Base-by-base conservation (phyloP, 164 flowering plant genomes). In the Echeveria elegans region DNA sequence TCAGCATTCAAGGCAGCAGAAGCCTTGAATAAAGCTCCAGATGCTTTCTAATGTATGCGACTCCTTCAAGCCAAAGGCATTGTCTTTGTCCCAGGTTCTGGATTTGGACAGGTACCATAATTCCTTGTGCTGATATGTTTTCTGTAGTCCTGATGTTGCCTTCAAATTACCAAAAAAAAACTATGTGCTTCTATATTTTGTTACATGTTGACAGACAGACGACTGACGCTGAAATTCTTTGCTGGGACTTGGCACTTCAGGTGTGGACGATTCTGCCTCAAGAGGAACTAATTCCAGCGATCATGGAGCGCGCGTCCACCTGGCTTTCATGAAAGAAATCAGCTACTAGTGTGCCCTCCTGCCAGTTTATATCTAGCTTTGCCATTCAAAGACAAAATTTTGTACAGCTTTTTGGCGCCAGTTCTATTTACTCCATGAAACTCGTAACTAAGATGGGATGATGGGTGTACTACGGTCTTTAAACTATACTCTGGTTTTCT, bases 51-150 rank as follows among this genome's bases (percentile, higher is more conserved):
- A 71, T 87, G 88, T 50, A 79, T 71, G 3, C 83, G 87, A 30
- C 92, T 95, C 59, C 97, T 95, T 47, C 80, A 88, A 52, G 89
- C 97, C 71, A 92, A 97, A 34, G 99, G 99, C 56, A 76, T 95
- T 18, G 98, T 95, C 31, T 85, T 90, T 64, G 97, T 95, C 66
- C 99, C 99, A 65, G 99, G 99, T 36, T 92, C 99, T 68, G 99
- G 99, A 40, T 95, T 95, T 69, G 86, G 96, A 16, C 99, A 95
- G 95, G 99, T 95, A n/a, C n/a, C n/a, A n/a, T n/a, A n/a, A n/a
- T n/a, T n/a, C n/a, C n/a, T n/a, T n/a, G n/a, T n/a, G n/a, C n/a
- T n/a, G n/a, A n/a, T n/a, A n/a, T n/a, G n/a, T n/a, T n/a, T n/a
- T n/a, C n/a, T n/a, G n/a, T n/a, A n/a, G n/a, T n/a, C n/a, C n/a